These are phyloP conservation scores for Stentor roeselii DNA, from an alignment of 73 alveolate genomes.

Conservation along the genomic window DNA sequence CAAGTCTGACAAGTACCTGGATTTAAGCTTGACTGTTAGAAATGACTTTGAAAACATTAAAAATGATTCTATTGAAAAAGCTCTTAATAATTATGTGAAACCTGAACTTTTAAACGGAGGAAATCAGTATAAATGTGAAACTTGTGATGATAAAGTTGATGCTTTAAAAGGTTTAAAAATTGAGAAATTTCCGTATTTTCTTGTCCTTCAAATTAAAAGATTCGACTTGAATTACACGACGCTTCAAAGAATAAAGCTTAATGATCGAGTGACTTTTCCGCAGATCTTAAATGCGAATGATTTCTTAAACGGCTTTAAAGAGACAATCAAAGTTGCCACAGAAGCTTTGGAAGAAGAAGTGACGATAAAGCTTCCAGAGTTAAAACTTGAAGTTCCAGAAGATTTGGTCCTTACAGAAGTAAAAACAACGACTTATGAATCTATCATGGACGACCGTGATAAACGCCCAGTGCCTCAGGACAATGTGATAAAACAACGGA, in stretches of 20 bases:
- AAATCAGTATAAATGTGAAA: conserved; percentile 82
- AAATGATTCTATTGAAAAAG: conserved; percentile 83
- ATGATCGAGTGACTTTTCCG: conserved; percentile 75
- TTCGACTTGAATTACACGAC: conserved; percentile 81
- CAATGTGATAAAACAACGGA: not conserved
- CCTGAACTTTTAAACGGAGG: conserved; percentile 80
- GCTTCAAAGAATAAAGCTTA: conserved; percentile 64
- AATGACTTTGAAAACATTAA: conserved; percentile 77
- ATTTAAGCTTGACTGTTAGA: conserved; percentile 81
- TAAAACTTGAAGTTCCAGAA: not conserved
- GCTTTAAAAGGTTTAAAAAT: conserved; percentile 86
- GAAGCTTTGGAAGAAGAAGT: conserved; percentile 28
- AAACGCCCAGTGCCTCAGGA: not conserved
- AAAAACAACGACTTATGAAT: not conserved
- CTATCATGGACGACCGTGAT: not conserved
- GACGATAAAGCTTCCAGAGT: not conserved
- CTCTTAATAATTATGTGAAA: conserved; percentile 80
- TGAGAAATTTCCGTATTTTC: conserved; percentile 65
- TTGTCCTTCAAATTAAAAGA: conserved; percentile 74
- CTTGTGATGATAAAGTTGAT: conserved; percentile 81
- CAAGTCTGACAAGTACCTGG: conserved; percentile 64
- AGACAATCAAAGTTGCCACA: conserved; percentile 38
- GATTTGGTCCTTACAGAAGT: not conserved
- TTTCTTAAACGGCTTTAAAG: conserved; percentile 48
- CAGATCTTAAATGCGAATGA: conserved; percentile 56